phyloP scores from a whole-genome alignment of 495 filamentous ascomycete genomes.

The Bacidia rubella region DNA sequence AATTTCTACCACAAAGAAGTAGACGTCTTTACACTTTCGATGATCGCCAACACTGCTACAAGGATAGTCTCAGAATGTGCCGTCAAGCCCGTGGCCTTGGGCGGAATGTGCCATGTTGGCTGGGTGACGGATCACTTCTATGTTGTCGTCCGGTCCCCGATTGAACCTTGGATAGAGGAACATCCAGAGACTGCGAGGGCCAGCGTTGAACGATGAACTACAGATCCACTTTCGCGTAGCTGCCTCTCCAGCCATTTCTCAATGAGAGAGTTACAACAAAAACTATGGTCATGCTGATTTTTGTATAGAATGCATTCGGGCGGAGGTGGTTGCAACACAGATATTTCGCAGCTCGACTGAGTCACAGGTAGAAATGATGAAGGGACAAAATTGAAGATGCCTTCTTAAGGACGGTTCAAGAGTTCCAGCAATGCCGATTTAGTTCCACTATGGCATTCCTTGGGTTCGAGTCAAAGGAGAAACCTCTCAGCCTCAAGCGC shows the following conservation, averaged over 20 bases:
- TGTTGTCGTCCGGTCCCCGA: not conserved
- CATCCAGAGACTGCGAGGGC: not conserved
- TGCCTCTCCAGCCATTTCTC: not conserved
- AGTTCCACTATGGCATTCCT: too few relatives aligned
- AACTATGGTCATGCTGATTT: too few relatives aligned
- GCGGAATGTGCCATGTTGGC: not conserved
- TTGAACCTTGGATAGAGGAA: not conserved
- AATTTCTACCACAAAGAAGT: not conserved
- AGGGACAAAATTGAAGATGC: too few relatives aligned
- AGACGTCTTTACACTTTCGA: not conserved
- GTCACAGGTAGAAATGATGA: too few relatives aligned
- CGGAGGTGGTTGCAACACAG: too few relatives aligned
- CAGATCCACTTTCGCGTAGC: not conserved
- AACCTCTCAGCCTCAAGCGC: too few relatives aligned
- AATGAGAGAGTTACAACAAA: too few relatives aligned
- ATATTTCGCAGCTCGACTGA: too few relatives aligned
- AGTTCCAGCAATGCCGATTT: too few relatives aligned
- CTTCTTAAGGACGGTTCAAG: too few relatives aligned
- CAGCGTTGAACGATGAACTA: not conserved
- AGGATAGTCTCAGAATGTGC: not conserved
- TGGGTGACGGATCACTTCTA: not conserved
- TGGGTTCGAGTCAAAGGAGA: too few relatives aligned
- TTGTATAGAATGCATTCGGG: too few relatives aligned
- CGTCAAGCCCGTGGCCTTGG: not conserved
- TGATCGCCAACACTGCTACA: not conserved